phyloP scores from a whole-genome alignment of 148 eudicot genomes.

The Suaeda aralocaspica region DNA sequence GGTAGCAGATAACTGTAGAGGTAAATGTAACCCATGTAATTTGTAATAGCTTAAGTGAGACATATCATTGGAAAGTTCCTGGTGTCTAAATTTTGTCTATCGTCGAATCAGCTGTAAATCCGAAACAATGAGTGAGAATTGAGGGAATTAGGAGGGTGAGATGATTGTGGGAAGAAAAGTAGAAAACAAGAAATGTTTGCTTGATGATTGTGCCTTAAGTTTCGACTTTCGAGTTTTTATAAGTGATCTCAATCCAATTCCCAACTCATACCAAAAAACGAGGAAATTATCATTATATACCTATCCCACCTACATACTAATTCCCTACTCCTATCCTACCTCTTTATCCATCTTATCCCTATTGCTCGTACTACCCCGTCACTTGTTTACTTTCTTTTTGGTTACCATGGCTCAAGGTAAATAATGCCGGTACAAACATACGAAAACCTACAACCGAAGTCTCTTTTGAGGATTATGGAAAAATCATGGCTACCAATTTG shows the following conservation, averaged over 20 bases:
- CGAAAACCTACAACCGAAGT: conserved; percentile 63
- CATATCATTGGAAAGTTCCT: neutral
- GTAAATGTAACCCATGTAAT: too few relatives aligned
- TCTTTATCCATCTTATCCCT: too few relatives aligned
- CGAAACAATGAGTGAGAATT: neutral
- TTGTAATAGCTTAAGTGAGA: too few relatives aligned
- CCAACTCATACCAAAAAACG: too few relatives aligned
- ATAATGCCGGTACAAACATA: conserved; percentile 84
- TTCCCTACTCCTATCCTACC: too few relatives aligned
- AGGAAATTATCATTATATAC: too few relatives aligned
- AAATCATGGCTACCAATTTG: conserved; percentile 68
- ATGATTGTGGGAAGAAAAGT: neutral
- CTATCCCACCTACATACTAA: too few relatives aligned
- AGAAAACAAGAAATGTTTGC: neutral
- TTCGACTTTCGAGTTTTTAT: too few relatives aligned
- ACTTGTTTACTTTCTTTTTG: neutral
- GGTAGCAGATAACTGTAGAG: too few relatives aligned
- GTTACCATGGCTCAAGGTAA: conserved; percentile 43
- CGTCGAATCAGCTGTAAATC: neutral
- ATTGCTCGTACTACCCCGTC: too few relatives aligned
- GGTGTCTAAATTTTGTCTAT: too few relatives aligned
- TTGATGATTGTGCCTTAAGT: neutral
- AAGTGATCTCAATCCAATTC: too few relatives aligned
- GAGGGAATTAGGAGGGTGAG: neutral
- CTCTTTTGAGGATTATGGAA: conserved; percentile 59